A percentile compares a stretch with the other conserved stretches of the same genome.
These are phyloP conservation scores for Leishmania major DNA, from an alignment of 208 protist genomes.

Conservation along the genomic window DNA sequence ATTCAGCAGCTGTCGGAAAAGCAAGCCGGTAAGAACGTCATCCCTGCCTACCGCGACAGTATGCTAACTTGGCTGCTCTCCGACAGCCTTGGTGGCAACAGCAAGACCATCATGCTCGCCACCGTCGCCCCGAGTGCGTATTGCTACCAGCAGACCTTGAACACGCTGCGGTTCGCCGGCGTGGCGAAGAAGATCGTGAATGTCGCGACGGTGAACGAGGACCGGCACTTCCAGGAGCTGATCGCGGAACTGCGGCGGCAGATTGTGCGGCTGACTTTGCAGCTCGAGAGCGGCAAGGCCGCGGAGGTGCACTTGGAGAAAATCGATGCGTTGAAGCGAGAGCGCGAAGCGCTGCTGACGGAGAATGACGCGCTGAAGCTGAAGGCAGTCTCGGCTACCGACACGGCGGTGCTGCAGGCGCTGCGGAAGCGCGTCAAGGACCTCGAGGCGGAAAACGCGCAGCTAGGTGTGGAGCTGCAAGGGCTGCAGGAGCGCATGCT, in stretches of 20 bases:
- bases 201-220: conserved; percentile 85
- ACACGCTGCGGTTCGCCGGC: conserved; percentile 88
- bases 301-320: conserved; percentile 60
- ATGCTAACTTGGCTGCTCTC: conserved; percentile 90
- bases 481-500: conserved; percentile 61
- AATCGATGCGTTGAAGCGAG: conserved; percentile 43
- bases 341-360: conserved; percentile 47
- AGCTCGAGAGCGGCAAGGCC: conserved; percentile 74
- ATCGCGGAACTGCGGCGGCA: conserved; percentile 74
- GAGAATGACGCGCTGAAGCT: conserved; percentile 51
- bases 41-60: conserved; percentile 87
- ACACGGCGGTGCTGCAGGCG: conserved; percentile 40
- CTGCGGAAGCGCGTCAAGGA: conserved; percentile 48
- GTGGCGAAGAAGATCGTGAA: conserved; percentile 88
- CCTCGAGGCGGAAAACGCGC: conserved; percentile 46
- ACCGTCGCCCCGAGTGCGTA: conserved; percentile 80
- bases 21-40: conserved; percentile 58
- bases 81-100: conserved; percentile 88
- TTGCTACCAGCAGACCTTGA: conserved; percentile 87
- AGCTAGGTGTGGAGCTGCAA: conserved; percentile 51
- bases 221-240: conserved; percentile 79
- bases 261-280: conserved; percentile 78
- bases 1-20: conserved; percentile 88
- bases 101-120: conserved; percentile 90
- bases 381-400: conserved; percentile 38